These are phyloP conservation scores for Senna siamea DNA, from an alignment of 306 rosid genomes.

Conservation along the genomic window DNA sequence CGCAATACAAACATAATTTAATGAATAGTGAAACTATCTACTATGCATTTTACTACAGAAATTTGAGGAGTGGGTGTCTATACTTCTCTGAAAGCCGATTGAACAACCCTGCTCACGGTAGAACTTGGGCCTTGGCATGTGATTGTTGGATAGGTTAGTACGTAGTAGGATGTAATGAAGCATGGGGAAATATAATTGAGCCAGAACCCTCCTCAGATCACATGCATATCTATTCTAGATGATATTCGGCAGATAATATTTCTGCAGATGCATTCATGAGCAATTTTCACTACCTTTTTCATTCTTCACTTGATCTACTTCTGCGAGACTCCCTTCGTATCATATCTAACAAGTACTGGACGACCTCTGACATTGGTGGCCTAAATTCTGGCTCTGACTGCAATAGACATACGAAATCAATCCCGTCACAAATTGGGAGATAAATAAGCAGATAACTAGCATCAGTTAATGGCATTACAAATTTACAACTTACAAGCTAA, in stretches of 20 bases:
- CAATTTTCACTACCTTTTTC: conserved; percentile 41
- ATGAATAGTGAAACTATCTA: conserved; percentile 37
- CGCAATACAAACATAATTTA: conserved; percentile 37
- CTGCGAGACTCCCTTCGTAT: conserved; percentile 65
- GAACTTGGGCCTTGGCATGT: conserved; percentile 35
- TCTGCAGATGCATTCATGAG: conserved; percentile 35
- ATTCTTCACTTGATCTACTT: conserved; percentile 60
- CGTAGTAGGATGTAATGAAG: conserved; percentile 17
- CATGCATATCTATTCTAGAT: conserved; percentile 12
- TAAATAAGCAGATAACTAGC: neutral
- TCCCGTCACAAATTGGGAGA: neutral
- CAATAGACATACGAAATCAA: conserved; percentile 41
- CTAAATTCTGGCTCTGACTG: conserved; percentile 93
- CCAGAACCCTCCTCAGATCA: conserved; percentile 19
- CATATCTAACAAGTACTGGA: conserved; percentile 77
- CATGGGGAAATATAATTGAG: conserved; percentile 18
- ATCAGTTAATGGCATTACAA: neutral
- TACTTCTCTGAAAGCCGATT: conserved; percentile 32
- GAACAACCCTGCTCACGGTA: conserved; percentile 25
- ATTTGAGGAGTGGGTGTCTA: conserved; percentile 32
- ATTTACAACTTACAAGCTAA: neutral
- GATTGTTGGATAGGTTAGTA: conserved; percentile 36
- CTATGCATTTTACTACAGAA: conserved; percentile 33
- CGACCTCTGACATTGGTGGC: conserved; percentile 93
- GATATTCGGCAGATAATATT: conserved; percentile 37